Evolutionary conservation across 2,329 filamentous ascomycete species (phyloP).

Genomic region (Cercospora zeae-maydis): DNA sequence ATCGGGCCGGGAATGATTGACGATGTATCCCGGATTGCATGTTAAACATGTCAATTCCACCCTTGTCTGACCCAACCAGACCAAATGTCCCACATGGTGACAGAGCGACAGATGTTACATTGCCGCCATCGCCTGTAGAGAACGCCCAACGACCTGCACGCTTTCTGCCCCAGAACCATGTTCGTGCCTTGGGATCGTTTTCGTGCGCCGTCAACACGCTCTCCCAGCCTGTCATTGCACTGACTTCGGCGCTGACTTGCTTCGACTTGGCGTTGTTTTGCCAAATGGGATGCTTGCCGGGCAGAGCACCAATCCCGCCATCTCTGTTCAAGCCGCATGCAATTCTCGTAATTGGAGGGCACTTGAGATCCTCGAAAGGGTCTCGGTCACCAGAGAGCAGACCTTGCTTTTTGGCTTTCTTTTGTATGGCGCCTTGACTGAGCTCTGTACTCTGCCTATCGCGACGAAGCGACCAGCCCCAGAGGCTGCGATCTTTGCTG

Average conservation of each 20-base stretch:
- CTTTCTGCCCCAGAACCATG: conserved; percentile 98
- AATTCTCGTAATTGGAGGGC: conserved; percentile 86
- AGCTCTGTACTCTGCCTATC: conserved; percentile 93
- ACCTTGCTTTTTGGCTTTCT: conserved; percentile 85
- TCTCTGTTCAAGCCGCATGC: conserved; percentile 91
- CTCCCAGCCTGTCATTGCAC: conserved; percentile 87
- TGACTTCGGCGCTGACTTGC: conserved; percentile 67
- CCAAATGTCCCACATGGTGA: conserved; percentile 93
- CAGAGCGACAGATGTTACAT: conserved; percentile 79
- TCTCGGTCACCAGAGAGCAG: conserved; percentile 50
- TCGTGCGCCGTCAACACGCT: conserved; percentile 92
- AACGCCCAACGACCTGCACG: conserved; percentile 91
- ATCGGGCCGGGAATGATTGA: conserved; percentile 76
- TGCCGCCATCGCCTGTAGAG: conserved; percentile 75
- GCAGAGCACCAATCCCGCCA: conserved; percentile 82
- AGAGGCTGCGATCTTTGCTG: conserved; percentile 83
- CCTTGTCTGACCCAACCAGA: conserved; percentile 76
- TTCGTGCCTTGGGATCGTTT: conserved; percentile 77
- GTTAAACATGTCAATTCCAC: conserved; percentile 92
- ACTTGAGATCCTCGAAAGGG: conserved; percentile 65
- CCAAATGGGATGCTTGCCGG: conserved; percentile 77
- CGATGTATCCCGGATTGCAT: conserved; percentile 87
- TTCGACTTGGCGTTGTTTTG: conserved; percentile 61
- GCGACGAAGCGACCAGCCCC: conserved; percentile 92
- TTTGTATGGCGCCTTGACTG: conserved; percentile 83